Percentiles rank a stretch among this genome's conserved stretches.
Evolutionary conservation across 164 flowering plant species (phyloP).

Genomic region (Tetrastigma voinierianum): DNA sequence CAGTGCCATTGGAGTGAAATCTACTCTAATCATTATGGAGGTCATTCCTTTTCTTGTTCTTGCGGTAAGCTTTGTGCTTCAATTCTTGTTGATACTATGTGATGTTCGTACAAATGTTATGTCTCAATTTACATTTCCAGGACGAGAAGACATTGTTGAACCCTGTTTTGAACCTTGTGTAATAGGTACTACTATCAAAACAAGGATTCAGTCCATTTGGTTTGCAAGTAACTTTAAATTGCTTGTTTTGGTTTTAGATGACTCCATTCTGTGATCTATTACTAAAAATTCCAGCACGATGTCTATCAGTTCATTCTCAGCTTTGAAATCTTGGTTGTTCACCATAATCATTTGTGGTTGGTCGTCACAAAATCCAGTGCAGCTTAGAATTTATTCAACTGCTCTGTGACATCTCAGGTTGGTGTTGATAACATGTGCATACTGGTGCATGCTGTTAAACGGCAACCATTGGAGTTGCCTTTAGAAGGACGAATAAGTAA

Average conservation of each 20-base stretch:
- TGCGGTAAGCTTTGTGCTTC: slow-evolving; percentile 68
- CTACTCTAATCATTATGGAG: slow-evolving; percentile 97
- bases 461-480: slow-evolving; percentile 77
- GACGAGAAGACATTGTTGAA: neutral
- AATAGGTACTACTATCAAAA: neutral
- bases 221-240: neutral
- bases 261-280: neutral
- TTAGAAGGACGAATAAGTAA: slow-evolving; percentile 83
- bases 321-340: neutral
- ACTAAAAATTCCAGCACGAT: neutral
- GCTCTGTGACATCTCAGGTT: slow-evolving; percentile 50
- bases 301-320: neutral
- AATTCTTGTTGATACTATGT: neutral
- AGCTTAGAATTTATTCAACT: neutral
- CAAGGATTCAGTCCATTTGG: neutral
- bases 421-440: slow-evolving; percentile 99
- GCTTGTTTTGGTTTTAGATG: neutral
- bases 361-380: no score
- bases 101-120: neutral
- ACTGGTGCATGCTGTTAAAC: slow-evolving; percentile 87
- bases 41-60: slow-evolving; percentile 98
- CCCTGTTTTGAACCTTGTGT: neutral
- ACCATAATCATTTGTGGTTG: neutral
- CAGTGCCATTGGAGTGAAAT: slow-evolving; percentile 95
- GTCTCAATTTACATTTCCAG: neutral